Evolutionary conservation across 2,329 filamentous ascomycete genomes (phyloP).

Genomic region (Fusarium luffae): DNA sequence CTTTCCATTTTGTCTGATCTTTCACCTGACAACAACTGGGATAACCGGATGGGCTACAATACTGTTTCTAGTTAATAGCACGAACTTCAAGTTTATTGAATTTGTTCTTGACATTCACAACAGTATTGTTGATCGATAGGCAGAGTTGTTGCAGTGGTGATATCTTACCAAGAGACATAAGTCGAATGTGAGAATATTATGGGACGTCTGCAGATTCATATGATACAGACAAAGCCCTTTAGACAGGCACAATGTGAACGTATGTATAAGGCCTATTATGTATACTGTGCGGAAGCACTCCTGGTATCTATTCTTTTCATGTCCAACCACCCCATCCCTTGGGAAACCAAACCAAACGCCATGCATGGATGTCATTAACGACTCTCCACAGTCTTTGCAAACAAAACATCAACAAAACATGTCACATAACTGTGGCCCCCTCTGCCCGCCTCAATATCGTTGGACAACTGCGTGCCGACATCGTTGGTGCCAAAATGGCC

Average conservation of each 20-base stretch:
- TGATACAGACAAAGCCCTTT: not conserved
- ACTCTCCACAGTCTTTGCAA: slow-evolving; percentile 42
- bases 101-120: no score
- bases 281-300: not conserved
- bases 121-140: no score
- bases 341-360: not conserved
- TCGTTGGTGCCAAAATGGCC: slow-evolving; percentile 43
- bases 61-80: no score
- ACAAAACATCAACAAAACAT: slow-evolving; percentile 43
- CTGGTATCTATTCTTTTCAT: not conserved
- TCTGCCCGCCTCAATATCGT: slow-evolving; percentile 24
- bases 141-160: no score
- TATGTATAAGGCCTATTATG: not conserved
- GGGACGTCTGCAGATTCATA: not conserved
- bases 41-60: not conserved
- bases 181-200: no score
- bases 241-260: not conserved
- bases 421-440: slow-evolving; percentile 25
- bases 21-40: not conserved
- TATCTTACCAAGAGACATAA: no score
- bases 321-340: not conserved
- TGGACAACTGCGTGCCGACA: slow-evolving; percentile 24
- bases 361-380: slow-evolving; percentile 13
- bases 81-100: no score
- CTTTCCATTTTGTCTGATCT: not conserved